Base-by-base conservation (phyloP, 2,329 filamentous ascomycete genomes). In the Colletotrichum graminicola region DNA sequence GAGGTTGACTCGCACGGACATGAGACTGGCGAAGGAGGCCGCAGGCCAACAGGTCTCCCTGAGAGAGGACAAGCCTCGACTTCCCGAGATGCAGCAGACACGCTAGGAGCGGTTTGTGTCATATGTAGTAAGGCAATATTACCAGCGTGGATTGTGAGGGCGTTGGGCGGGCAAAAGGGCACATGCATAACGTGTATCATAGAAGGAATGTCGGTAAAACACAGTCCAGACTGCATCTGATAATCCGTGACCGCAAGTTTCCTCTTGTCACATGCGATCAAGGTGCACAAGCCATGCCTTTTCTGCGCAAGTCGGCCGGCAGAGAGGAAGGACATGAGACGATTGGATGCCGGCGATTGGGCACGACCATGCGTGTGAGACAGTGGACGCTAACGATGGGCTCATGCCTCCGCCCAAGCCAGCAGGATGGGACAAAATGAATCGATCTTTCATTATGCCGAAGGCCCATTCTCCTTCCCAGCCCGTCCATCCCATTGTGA, bases 21-120 rank as follows among this genome's bases (percentile, higher is more conserved):
- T 97, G 75, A 87, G 91, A 75, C 83, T 92, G 67, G 95, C 94
- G 5, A 91, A 87, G 79, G 91, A 94, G 78, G 91, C 91, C 16
- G 82, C 84, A n/a, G 78, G 76, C 18, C 79, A 77, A 71, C 73
- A 76, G 21, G 61, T 73, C 66, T 69, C 54, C 64, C 73, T 34
- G 23, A 55, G 73, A 39, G 72, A 65, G 51, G 72, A 62, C 49
- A 72, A 65, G 32, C 21, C 73, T 74, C 2, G 49, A 29, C 59
- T 54, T 18, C 69, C 69, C 34, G 78, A 80, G 71, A 81, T 80
- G 79, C 74, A 76, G 59, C 76, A 81, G 60, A 72, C 77, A 45
- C 59, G 26, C 34, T 64, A 67, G 66, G 32, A 16, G 41, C 60
- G 26, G 66, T 14, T 39, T 34, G 57, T 55, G 16, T 45, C 43